Evolutionary conservation across 331 rosid species (phyloP).

Genomic region (Malus hybrid): DNA sequence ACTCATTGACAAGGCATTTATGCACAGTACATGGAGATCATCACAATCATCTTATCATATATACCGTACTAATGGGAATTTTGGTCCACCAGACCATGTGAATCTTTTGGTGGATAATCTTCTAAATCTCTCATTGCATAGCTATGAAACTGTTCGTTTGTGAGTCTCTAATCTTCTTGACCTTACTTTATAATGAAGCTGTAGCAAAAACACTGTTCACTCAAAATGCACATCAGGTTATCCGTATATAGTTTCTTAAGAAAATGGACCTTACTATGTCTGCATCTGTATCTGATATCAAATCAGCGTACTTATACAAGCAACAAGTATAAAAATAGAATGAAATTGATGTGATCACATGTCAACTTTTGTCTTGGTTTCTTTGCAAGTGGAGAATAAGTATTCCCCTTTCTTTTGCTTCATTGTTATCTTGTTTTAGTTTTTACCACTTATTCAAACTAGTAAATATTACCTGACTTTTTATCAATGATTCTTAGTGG

Average conservation of each 20-base stretch:
- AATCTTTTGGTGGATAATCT: conserved; percentile 77
- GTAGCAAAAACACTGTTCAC: neutral
- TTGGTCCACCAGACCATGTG: conserved; percentile 65
- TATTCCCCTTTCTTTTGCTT: neutral
- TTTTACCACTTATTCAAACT: neutral
- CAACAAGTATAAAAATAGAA: neutral
- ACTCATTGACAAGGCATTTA: conserved; percentile 89
- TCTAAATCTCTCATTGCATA: conserved; percentile 63
- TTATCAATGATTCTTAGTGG: neutral
- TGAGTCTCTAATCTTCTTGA: conserved; percentile 41
- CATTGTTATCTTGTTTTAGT: neutral
- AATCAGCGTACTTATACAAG: neutral
- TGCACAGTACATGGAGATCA: conserved; percentile 98
- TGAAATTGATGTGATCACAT: neutral
- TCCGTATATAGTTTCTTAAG: neutral
- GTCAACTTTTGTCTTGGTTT: neutral
- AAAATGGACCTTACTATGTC: neutral
- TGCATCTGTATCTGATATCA: neutral
- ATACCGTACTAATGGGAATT: conserved; percentile 63
- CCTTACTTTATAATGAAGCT: conserved; percentile 10
- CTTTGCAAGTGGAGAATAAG: neutral
- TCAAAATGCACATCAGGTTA: neutral
- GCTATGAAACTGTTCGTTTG: conserved; percentile 93
- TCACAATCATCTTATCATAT: conserved; percentile 92
- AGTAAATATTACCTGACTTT: neutral